phyloP scores from a whole-genome alignment of 1,284 basidiomycete species.

The Sporisorium reilianum region DNA sequence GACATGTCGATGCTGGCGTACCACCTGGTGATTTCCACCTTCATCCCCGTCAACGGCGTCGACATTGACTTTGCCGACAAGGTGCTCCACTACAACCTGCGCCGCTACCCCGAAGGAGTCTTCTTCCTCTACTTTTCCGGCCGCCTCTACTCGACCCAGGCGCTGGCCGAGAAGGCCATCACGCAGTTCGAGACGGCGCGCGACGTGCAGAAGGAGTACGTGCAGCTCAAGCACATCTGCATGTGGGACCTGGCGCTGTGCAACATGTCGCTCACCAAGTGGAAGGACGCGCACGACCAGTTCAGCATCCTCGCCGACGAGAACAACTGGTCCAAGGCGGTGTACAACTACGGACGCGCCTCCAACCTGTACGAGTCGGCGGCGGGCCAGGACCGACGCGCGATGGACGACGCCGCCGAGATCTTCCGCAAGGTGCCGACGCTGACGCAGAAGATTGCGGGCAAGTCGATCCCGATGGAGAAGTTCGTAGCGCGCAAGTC shows the following conservation, averaged over 20 bases:
- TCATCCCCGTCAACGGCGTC: conserved; percentile 66
- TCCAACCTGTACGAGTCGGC: conserved; percentile 57
- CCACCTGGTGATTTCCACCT: conserved; percentile 67
- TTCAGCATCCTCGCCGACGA: conserved; percentile 61
- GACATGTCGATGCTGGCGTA: conserved; percentile 67
- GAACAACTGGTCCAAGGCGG: conserved; percentile 68
- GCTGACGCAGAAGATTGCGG: conserved; percentile 67
- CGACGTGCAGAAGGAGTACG: conserved; percentile 66
- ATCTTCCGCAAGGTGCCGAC: conserved; percentile 57
- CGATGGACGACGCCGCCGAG: conserved; percentile 46
- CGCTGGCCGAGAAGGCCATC: conserved; percentile 59
- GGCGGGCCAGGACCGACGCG: conserved; percentile 9
- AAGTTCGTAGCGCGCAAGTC: conserved; percentile 67
- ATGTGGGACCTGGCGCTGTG: conserved; percentile 67
- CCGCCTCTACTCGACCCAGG: conserved; percentile 67
- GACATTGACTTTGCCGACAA: conserved; percentile 67
- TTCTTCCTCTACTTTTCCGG: conserved; percentile 70
- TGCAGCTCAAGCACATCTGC: conserved; percentile 68
- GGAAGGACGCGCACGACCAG: conserved; percentile 56
- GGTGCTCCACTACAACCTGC: conserved; percentile 66
- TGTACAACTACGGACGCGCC: conserved; percentile 66
- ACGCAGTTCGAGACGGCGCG: conserved; percentile 61
- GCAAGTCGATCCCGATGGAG: conserved; percentile 68
- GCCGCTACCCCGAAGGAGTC: conserved; percentile 65
- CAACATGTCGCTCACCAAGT: conserved; percentile 62